Evolutionary conservation across 805 yeast species (phyloP).

Genomic region (Myxozyma nipponensis): DNA sequence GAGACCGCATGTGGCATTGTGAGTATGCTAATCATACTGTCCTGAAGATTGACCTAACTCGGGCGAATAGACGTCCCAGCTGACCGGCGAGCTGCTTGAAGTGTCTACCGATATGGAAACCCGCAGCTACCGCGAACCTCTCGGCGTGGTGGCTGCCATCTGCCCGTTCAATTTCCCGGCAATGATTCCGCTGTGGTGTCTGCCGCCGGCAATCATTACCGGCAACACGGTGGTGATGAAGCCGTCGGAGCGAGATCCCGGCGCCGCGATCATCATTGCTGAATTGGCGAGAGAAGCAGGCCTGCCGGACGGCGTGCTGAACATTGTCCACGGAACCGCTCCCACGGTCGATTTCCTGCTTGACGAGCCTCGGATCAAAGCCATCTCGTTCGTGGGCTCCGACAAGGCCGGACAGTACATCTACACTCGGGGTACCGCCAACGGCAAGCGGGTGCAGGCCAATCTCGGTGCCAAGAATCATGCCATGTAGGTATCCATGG

Average conservation of each 20-base stretch:
- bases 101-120: conserved; percentile 75
- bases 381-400: conserved; percentile 75
- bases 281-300: conserved; percentile 72
- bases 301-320: conserved; percentile 65
- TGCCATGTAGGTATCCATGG: conserved; percentile 41
- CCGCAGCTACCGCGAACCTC: conserved; percentile 59
- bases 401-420: conserved; percentile 75
- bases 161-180: conserved; percentile 84
- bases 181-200: conserved; percentile 71
- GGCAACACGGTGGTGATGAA: conserved; percentile 72
- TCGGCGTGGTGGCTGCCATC: conserved; percentile 71
- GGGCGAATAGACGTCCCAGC: conserved; percentile 41
- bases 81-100: conserved; percentile 60
- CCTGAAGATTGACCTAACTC: neutral
- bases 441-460: conserved; percentile 74
- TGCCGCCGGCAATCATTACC: conserved; percentile 60
- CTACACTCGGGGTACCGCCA: conserved; percentile 58
- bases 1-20: conserved; percentile 69
- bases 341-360: conserved; percentile 66
- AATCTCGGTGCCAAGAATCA: conserved; percentile 79
- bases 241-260: conserved; percentile 75
- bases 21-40: conserved; percentile 6
- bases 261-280: conserved; percentile 70
- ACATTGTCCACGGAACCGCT: conserved; percentile 59
- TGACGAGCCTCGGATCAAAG: conserved; percentile 71